These are phyloP conservation scores for Lactarius hatsudake DNA, from an alignment of 768 basidiomycete species.

Conservation along the genomic window DNA sequence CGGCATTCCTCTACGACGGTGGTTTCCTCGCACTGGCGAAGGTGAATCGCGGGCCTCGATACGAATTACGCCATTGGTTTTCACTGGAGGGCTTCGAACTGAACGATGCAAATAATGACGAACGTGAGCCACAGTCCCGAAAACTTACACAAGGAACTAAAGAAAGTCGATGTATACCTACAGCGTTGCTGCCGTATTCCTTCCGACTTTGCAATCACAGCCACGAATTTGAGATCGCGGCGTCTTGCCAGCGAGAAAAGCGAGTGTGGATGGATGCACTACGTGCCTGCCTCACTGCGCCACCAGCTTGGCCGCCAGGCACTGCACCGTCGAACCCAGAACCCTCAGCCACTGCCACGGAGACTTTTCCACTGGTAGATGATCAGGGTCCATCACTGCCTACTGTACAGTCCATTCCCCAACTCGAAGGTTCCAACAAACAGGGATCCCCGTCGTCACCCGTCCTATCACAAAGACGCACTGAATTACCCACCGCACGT, in stretches of 20 bases:
- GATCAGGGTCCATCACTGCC: constrained; percentile 28
- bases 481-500: constrained; percentile 7
- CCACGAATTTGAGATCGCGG: constrained; percentile 71
- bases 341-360: constrained; percentile 28
- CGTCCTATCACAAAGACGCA: constrained; percentile 11
- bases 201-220: constrained; percentile 22
- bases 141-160: not conserved
- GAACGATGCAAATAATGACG: constrained; percentile 62
- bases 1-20: constrained; percentile 82
- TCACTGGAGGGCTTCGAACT: constrained; percentile 70
- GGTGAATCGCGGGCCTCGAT: constrained; percentile 72
- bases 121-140: constrained; percentile 54
- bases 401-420: constrained; percentile 35
- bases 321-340: constrained; percentile 66
- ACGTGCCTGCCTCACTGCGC: constrained; percentile 46
- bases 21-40: constrained; percentile 88
- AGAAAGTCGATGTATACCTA: constrained; percentile 10
- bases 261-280: constrained; percentile 80
- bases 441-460: constrained; percentile 10
- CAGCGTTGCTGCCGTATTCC: constrained; percentile 72
- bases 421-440: constrained; percentile 29
- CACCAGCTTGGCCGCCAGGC: constrained; percentile 46
- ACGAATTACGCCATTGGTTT: constrained; percentile 90
- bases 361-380: constrained; percentile 16
- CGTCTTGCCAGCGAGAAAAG: constrained; percentile 81